Conservation (phyloP, 75 land plant species). For the Ceratopteris richardii region DNA sequence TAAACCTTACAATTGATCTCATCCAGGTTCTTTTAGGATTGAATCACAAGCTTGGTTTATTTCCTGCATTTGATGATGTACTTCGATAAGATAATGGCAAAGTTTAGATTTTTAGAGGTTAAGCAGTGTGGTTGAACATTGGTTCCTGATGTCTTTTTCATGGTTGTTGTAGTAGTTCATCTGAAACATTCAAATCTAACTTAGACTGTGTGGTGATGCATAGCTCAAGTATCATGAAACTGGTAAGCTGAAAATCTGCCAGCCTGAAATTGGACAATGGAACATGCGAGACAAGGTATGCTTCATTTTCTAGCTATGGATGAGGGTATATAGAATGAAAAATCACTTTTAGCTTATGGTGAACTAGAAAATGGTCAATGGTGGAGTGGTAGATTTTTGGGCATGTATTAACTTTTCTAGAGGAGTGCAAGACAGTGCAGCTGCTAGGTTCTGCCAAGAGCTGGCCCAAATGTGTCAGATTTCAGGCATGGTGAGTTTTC, state of each 20-base stretch:
- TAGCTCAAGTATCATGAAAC: constrained; percentile 96
- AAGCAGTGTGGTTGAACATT: no score
- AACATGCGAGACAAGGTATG: constrained; percentile 94
- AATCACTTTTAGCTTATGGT: no score
- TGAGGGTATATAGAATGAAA: no score
- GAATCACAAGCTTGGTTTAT: no score
- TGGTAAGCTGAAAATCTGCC: constrained; percentile 75
- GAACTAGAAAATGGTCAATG: constrained; percentile 99
- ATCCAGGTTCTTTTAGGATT: no score
- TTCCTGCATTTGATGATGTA: no score
- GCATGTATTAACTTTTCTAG: constrained; percentile 85
- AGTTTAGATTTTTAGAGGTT: no score
- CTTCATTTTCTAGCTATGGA: not conserved
- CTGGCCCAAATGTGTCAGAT: constrained; percentile 81
- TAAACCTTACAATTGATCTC: not conserved
- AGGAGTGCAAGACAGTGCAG: constrained; percentile 54
- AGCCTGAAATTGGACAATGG: constrained; percentile 92
- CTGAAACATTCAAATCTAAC: no score
- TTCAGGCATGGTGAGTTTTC: constrained; percentile 80
- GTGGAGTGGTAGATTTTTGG: constrained; percentile 79
- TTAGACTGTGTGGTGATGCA: no score
- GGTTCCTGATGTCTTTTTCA: no score
- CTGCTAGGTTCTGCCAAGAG: constrained; percentile 61
- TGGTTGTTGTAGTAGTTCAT: no score
- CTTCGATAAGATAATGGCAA: no score